phyloP scores from a whole-genome alignment of 75 land plant species.

The Ceratopteris richardii region DNA sequence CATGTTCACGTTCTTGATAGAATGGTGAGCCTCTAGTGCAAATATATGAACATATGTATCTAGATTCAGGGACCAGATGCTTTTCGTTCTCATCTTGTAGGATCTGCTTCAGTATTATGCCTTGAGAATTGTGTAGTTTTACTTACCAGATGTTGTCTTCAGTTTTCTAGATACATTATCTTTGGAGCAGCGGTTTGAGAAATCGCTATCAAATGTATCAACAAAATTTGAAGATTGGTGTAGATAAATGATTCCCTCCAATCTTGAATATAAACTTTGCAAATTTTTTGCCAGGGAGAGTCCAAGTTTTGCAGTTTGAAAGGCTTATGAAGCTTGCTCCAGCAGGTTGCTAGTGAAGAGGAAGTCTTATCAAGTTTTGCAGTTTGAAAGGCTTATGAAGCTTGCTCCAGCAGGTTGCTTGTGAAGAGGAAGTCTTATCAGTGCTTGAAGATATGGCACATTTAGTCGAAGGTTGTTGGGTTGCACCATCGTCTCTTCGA shows the following conservation, averaged over 20 bases:
- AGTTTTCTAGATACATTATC: slow-evolving; percentile 30
- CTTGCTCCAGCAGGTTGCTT: too few relatives aligned
- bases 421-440: slow-evolving; percentile 46
- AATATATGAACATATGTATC: too few relatives aligned
- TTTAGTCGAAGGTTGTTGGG: slow-evolving; percentile 89
- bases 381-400: too few relatives aligned
- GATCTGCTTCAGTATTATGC: too few relatives aligned
- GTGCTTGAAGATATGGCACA: slow-evolving; percentile 41
- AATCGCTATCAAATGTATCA: slow-evolving; percentile 26
- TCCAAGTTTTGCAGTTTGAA: slow-evolving; percentile 51
- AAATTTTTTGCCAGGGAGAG: slow-evolving; percentile 24
- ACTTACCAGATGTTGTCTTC: too few relatives aligned
- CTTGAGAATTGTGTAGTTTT: too few relatives aligned
- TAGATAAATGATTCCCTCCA: not conserved
- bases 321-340: slow-evolving; percentile 72
- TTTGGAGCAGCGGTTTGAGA: slow-evolving; percentile 32
- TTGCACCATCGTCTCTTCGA: slow-evolving; percentile 40
- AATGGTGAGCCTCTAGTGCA: too few relatives aligned
- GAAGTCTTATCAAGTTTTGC: too few relatives aligned
- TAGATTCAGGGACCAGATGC: too few relatives aligned
- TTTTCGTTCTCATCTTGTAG: too few relatives aligned
- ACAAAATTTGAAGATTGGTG: not conserved
- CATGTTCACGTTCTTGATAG: too few relatives aligned
- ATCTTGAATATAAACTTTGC: not conserved
- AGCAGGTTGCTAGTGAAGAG: slow-evolving; percentile 25